Evolutionary conservation across 2,329 filamentous ascomycete genomes (phyloP).

Genomic region (Trichophyton mentagrophytes): DNA sequence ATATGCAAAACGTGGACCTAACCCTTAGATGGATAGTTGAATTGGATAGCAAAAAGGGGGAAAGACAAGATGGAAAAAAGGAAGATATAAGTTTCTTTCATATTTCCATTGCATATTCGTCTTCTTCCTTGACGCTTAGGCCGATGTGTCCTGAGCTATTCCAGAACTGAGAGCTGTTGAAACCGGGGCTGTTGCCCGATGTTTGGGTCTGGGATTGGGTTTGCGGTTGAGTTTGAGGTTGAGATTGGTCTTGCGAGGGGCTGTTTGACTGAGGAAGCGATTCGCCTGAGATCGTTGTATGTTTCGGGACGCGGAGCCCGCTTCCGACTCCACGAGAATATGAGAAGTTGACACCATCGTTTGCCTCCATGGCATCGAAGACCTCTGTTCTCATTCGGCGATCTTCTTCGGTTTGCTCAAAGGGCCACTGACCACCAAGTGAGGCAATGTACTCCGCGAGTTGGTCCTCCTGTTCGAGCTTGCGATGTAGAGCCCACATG

Average conservation of each 20-base stretch:
- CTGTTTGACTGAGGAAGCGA: constrained; percentile 37
- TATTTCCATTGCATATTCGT: constrained; percentile 78
- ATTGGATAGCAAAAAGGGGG: neutral
- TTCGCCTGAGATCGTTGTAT: constrained; percentile 83
- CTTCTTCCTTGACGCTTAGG: constrained; percentile 82
- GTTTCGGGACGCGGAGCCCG: constrained; percentile 79
- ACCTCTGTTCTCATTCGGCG: constrained; percentile 91
- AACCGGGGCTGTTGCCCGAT: constrained; percentile 48
- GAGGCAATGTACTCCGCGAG: constrained; percentile 62
- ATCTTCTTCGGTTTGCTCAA: constrained; percentile 80
- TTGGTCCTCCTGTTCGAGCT: constrained; percentile 79
- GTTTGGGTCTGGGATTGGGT: constrained; percentile 21
- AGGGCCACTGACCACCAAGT: constrained; percentile 63
- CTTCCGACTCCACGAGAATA: constrained; percentile 76
- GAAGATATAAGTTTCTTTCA: constrained; percentile 15
- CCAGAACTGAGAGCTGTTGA: constrained; percentile 43
- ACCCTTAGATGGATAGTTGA: neutral
- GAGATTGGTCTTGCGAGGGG: neutral
- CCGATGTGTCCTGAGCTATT: constrained; percentile 40
- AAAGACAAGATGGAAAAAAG: neutral
- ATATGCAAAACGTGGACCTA: neutral
- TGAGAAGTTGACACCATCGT: constrained; percentile 58
- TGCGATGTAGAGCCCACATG: constrained; percentile 90
- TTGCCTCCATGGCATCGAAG: constrained; percentile 72
- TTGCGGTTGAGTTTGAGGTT: neutral